Evolutionary conservation across 108 stramenopile genomes (phyloP).

Genomic region (Cyclotella choctawhatcheeana): DNA sequence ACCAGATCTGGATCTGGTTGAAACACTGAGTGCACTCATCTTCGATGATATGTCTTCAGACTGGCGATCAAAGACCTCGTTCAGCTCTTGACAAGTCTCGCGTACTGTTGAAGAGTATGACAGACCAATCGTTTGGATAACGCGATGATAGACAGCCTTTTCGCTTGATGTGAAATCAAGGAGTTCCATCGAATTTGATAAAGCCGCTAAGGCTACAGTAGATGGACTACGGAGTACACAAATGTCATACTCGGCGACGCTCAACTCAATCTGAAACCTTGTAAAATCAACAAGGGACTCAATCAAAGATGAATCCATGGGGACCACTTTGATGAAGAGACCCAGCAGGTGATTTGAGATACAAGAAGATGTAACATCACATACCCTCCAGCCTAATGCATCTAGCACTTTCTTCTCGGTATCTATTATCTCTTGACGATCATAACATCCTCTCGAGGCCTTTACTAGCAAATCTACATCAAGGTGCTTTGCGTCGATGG

Average conservation of each 20-base stretch:
- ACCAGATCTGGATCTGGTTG: not conserved
- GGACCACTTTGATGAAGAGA: constrained; percentile 17
- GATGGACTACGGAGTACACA: constrained; percentile 22
- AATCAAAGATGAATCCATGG: not conserved
- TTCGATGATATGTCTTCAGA: constrained; percentile 16
- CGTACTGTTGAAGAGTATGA: not conserved
- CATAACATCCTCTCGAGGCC: constrained; percentile 27
- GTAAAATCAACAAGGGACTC: constrained; percentile 32
- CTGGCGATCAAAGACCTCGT: constrained; percentile 33
- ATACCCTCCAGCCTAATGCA: constrained; percentile 34
- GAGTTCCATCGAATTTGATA: constrained; percentile 77
- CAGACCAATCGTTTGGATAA: constrained; percentile 5
- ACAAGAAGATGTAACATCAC: constrained; percentile 10
- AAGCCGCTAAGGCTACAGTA: constrained; percentile 61
- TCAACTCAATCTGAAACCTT: constrained; percentile 31
- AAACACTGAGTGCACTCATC: constrained; percentile 13
- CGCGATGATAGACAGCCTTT: constrained; percentile 16
- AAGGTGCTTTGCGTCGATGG: not conserved
- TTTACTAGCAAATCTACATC: constrained; percentile 22
- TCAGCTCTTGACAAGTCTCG: constrained; percentile 8
- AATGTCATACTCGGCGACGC: constrained; percentile 24
- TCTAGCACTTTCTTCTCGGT: constrained; percentile 25
- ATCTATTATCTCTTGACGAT: constrained; percentile 25
- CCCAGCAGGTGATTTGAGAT: constrained; percentile 33
- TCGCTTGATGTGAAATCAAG: constrained; percentile 27